Percentiles rank a stretch among this genome's conserved stretches.
phyloP scores from a whole-genome alignment of 345 rosid genomes.

The Hypericum perforatum region DNA sequence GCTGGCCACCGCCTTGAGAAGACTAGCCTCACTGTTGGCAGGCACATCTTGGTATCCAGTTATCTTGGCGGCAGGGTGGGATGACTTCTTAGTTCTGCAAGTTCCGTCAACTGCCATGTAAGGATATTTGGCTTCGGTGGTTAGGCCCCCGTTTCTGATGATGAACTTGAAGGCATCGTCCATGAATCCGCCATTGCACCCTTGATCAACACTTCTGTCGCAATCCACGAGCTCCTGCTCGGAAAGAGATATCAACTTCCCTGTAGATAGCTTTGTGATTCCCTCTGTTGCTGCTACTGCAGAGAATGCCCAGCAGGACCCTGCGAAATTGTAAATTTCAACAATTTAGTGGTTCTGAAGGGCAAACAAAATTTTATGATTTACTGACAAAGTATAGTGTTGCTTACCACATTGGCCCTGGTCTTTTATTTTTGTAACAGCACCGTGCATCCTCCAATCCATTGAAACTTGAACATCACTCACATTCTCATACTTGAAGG shows the following conservation, averaged over 20 bases:
- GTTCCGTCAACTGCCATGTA: constrained; percentile 24
- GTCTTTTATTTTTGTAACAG: too few species aligned
- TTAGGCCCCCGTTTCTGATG: constrained; percentile 29
- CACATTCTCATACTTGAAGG: too few species aligned
- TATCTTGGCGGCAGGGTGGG: constrained; percentile 16
- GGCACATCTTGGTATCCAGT: constrained; percentile 32
- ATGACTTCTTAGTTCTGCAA: constrained; percentile 17
- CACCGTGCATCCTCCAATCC: too few species aligned
- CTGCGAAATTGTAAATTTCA: constrained; percentile 10
- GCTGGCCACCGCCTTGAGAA: constrained; percentile 34
- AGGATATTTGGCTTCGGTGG: constrained; percentile 35
- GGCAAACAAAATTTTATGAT: too few species aligned
- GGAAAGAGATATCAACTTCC: constrained; percentile 43
- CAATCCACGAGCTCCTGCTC: constrained; percentile 56
- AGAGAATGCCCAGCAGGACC: constrained; percentile 60
- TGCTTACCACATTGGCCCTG: too few species aligned
- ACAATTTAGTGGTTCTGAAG: too few species aligned
- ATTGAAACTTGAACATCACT: too few species aligned
- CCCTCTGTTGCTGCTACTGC: constrained; percentile 56
- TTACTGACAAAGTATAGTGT: too few species aligned
- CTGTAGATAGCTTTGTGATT: constrained; percentile 24
- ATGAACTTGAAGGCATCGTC: constrained; percentile 34
- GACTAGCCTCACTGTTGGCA: constrained; percentile 31
- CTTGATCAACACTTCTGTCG: constrained; percentile 20
- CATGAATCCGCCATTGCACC: constrained; percentile 38